Evolutionary conservation across 768 basidiomycete genomes (phyloP), one percentile per base, ranked within the genome.

Genomic region (Mycena chlorophos): DNA sequence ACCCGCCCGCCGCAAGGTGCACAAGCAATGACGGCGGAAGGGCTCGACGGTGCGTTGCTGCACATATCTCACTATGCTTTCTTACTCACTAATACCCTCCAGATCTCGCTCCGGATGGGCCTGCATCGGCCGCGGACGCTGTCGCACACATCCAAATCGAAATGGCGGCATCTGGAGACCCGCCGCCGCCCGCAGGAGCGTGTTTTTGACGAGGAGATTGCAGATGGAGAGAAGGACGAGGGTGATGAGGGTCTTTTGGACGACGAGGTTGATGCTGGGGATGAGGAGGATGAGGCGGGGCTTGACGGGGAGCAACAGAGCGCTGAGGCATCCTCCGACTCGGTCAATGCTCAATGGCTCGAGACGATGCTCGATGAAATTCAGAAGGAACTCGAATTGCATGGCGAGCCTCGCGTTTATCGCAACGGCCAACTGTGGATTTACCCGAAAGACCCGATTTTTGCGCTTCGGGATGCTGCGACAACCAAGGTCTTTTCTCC

Each of bases 401-500:
- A 53, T 42, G 37, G 25, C 1, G 55, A 53, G 39, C 59, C 59
- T 31, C 45, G 39, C 14, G 51, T 39, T 20, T 60, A 60, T 28
- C 23, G 20, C 1, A 27, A 30, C 3, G 55, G 59, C 1, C 34
- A 47, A 17, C 50, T 59, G n/a, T 51, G 54, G 43, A 38, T 51
- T 39, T 20, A 40, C 19, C 59, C 59, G 2, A 50, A 52, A 27
- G 55, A 60, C 26, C 46, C 59, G n/a, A 40, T 61, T 12, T 61
- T 61, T 27, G 55, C 51, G 20, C 52, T 61, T 2, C 50, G 42
- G 31, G 38, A 39, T 0, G 43, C 56, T 38, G 56, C 51, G n/a
- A 45, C 38, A 1, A 52, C 31, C 12, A 56, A 52, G 6, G 34
- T 60, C 19, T 49, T 40, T 14, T 38, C 53, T 40, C 52, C 60